Evolutionary conservation across 106 monocot species (phyloP).

Genomic region (Platanthera zijinensis): DNA sequence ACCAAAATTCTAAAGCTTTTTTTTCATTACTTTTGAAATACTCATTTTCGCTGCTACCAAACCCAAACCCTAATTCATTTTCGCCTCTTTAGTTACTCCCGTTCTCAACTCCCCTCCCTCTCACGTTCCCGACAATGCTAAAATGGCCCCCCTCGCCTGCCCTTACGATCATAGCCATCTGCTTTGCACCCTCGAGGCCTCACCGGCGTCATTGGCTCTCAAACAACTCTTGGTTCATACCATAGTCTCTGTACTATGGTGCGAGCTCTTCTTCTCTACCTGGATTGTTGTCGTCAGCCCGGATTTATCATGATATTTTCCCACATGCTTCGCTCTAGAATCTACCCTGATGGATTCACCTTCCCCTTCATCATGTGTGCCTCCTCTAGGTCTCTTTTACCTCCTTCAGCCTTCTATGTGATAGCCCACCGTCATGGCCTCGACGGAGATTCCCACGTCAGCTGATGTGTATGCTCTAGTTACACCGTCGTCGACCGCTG

Average conservation of each 20-base stretch:
- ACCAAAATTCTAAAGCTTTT: no score
- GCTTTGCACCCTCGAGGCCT: neutral
- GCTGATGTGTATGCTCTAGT: no score
- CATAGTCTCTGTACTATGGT: neutral
- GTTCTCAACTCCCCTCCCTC: no score
- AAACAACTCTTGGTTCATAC: slow-evolving; percentile 3
- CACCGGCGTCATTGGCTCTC: neutral
- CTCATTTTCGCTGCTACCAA: no score
- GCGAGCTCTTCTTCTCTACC: slow-evolving; percentile 1
- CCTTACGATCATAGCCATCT: neutral
- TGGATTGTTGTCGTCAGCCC: slow-evolving; percentile 1
- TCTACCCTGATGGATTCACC: slow-evolving; percentile 29
- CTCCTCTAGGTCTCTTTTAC: slow-evolving; percentile 12
- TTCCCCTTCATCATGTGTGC: slow-evolving; percentile 24
- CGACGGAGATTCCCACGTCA: slow-evolving; percentile 20
- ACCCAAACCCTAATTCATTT: no score
- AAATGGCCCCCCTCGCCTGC: neutral
- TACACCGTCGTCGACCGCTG: no score
- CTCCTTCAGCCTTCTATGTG: neutral
- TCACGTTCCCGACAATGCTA: no score
- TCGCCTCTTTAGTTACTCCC: no score
- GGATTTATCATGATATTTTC: slow-evolving; percentile 3
- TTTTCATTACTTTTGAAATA: no score
- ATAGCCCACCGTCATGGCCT: slow-evolving; percentile 7
- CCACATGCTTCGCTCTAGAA: slow-evolving; percentile 16